phyloP scores from a whole-genome alignment of 2,329 filamentous ascomycete genomes.

The Acrodontium crateriforme region DNA sequence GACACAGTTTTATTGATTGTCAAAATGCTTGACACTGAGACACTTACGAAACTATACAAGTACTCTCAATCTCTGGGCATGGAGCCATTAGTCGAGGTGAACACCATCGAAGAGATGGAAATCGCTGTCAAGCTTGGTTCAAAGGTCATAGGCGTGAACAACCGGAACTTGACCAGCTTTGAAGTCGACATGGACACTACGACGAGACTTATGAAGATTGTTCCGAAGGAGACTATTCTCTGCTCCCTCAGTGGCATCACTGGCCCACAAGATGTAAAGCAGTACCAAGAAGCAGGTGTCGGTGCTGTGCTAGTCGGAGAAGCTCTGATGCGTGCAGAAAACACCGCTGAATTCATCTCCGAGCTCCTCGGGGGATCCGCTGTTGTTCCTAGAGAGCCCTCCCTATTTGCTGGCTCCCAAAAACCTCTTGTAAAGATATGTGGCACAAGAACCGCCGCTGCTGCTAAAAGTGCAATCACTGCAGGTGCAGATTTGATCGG shows the following conservation, averaged over 20 bases:
- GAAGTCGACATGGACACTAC: constrained; percentile 82
- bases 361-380: constrained; percentile 58
- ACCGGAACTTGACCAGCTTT: constrained; percentile 90
- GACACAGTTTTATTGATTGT: constrained; percentile 93
- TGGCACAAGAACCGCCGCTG: constrained; percentile 72
- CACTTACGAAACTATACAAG: constrained; percentile 65
- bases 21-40: constrained; percentile 77
- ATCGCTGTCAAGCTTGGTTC: constrained; percentile 74
- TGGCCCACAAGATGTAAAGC: constrained; percentile 71
- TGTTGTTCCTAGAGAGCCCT: too few species aligned
- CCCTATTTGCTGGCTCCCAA: constrained; percentile 13
- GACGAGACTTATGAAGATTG: constrained; percentile 63
- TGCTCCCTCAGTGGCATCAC: constrained; percentile 93
- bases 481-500: constrained; percentile 85
- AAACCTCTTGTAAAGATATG: constrained; percentile 81
- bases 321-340: constrained; percentile 80
- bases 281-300: constrained; percentile 79
- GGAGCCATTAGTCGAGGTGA: constrained; percentile 95
- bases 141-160: constrained; percentile 93
- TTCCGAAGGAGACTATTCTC: constrained; percentile 72
- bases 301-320: constrained; percentile 90
- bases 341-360: constrained; percentile 71
- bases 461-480: constrained; percentile 65
- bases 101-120: constrained; percentile 85
- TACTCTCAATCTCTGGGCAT: constrained; percentile 87